Base-by-base conservation (phyloP, 306 rosid species). In the Sindora glabra region DNA sequence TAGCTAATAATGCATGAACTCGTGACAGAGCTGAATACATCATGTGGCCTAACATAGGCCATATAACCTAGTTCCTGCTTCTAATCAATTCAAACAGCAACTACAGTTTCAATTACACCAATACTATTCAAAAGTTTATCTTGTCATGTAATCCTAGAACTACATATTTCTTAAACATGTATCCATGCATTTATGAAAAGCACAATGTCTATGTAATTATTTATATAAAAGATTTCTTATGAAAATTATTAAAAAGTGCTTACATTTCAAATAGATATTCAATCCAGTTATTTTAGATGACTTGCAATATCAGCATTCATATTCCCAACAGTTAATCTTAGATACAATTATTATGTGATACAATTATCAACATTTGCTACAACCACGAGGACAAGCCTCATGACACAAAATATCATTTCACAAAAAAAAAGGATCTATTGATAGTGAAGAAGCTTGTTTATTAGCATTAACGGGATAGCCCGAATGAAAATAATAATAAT, bases 41-140 rank as follows among this genome's bases (percentile, higher is more conserved):
- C 70, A 55, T 47, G 70, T 48, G 61, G 37, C 38, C 30, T 57
- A 59, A 41, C 60, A 38, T 25, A 56, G 21, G 62, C 27, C 64
- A 58, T 30, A 38, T 29, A 55, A 54, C 55, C 44, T 44, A 7
- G 22, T 55, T 29, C 54, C 47, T 21, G 51, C 19, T 60, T 67
- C 26, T 15, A 60, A n/a, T 51, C 25, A 46, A 59, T n/a, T 59
- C 66, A 53, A 44, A 44, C 15, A 37, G 9, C 41, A 36, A 19
- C 59, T 51, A 41, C 11, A 33, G 22, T 18, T 36, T 49, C 45
- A 58, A 36, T 50, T 6, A 40, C 38, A 14, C 48, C 58, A 66
- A 25, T 14, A 32, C 11, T 1, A 61, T 8, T 45, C 14, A 50
- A 10, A 46, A 34, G 25, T 12, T n/a, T 30, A 29, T 38, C 59